Evolutionary conservation across 2,329 filamentous ascomycete genomes (phyloP), one percentile per base, ranked within the genome.

Genomic region (Eutypa lata): DNA sequence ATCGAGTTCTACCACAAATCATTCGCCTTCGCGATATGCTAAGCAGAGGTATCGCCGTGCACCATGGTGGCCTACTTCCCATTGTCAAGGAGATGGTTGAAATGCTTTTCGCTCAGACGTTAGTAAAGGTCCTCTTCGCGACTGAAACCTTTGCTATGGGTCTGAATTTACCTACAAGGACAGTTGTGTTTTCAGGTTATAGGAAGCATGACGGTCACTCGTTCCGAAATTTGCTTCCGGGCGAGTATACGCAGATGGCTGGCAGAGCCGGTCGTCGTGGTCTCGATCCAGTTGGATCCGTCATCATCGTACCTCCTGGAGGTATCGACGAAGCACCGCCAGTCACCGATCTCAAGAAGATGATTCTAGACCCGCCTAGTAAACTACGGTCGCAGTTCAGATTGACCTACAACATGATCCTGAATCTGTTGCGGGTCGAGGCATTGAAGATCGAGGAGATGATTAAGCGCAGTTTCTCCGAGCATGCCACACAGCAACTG

Each of bases 101-200:
- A 70, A 96, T 99, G 50, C 74, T 99, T 16, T 99, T 99, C 63
- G 93, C 94, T 0, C 91, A 90, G 71, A 95, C 92, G 1, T 76
- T 99, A 51, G 94, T 99, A 53, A 99, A 99, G 72, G 89, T 99
- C 3, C 81, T 99, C 2, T 99, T 99, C 65, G 94, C 94, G 0
- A 99, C 94, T 0, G 94, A 99, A 70, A 99, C 94, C 0, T 99
- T 99, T 70, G 94, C 94, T 35, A 99, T 99, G 92, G 94, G 94
- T 26, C 79, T 99, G 31, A 99, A 99, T 66, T 75, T 99, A 52
- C 94, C 94, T 0, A 99, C 94, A 1, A 83, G 94, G 59, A 99
- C 94, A 1, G 94, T 99, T 0, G 93, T 97, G 2, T 99, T 99
- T 71, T 97, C 94, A 11, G 94, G 94, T 10, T 96, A 94, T 71